Conservation (phyloP, 352 stramenopile genomes). For the Pythium coloratum region DNA sequence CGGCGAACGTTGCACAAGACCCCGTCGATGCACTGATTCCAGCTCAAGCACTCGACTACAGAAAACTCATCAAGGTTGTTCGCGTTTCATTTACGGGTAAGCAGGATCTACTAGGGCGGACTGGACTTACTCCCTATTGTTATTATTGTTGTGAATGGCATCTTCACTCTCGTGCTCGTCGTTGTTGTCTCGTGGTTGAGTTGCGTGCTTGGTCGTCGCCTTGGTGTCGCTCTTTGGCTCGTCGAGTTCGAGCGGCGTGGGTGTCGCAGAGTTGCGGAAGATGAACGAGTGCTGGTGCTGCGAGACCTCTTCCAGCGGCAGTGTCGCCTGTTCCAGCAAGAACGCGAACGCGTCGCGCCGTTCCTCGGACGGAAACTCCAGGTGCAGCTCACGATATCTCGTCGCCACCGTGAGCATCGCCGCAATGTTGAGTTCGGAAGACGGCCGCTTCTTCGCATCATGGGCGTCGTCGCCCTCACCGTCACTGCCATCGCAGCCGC, state of each 20-base stretch:
- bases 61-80: neutral
- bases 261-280: constrained; percentile 12
- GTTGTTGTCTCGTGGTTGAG: neutral
- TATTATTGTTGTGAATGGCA: neutral
- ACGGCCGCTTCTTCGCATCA: constrained; percentile 30
- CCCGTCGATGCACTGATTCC: constrained; percentile 3
- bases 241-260: neutral
- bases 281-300: constrained; percentile 18
- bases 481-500: constrained; percentile 7
- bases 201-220: neutral
- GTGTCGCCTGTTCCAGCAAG: constrained; percentile 62
- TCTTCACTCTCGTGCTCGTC: neutral
- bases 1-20: constrained; percentile 18
- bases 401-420: constrained; percentile 65
- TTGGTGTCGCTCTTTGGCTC: neutral
- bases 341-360: constrained; percentile 67
- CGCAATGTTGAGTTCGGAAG: constrained; percentile 40
- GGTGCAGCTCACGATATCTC: constrained; percentile 62
- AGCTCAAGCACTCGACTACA: neutral
- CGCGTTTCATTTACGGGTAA: constrained; percentile 2
- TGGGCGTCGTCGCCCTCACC: neutral
- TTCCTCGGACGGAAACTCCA: constrained; percentile 70
- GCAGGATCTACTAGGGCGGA: neutral
- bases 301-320: constrained; percentile 39
- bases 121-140: constrained; percentile 1